Evolutionary conservation across 2,329 filamentous ascomycete genomes (phyloP), one percentile per base, ranked within the genome.

Genomic region (Bipolaris sorokiniana): DNA sequence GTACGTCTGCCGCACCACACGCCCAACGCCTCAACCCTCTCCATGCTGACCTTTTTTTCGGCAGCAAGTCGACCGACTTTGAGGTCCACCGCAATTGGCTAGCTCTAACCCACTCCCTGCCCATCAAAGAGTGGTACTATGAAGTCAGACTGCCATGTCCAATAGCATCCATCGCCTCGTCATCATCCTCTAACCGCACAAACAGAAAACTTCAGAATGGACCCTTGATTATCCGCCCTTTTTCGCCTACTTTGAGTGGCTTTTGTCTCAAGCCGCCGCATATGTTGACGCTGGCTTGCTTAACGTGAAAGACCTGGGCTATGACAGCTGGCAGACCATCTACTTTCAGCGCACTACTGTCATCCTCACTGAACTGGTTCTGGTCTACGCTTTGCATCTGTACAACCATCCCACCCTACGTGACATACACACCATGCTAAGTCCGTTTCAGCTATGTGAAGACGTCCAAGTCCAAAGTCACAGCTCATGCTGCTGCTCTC

Each of bases 41-140:
- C 55, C 44, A 55, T 60, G 59, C 69, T 74, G 61, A 76, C 67
- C 56, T 52, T 59, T 63, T 63, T 63, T 50, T 50, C 42, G 54
- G 56, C 77, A 97, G 93, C 83, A 97, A 96, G 83, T 99, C 95
- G 5, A 99, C 95, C 68, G 95, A 99, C 77, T 99, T 99, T 71
- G 95, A 99, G 78, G 95, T 99, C 53, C 95, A 99, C 79, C 89
- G 95, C 65, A 99, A 99, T 81, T 99, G 95, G 95, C 87, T 99
- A 38, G 95, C 95, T 62, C 92, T 98, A 67, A 98, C 95, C 4
- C 84, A 97, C 78, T 96, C 90, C 60, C 84, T 98, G 18, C 91
- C 94, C 3, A 79, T 93, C 48, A 87, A 90, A 76, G 83, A 96
- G 66, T 99, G 95, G 95, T 99, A 99, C 79, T 93, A 89, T 74